phyloP scores from a whole-genome alignment of 257 asterid species.

The Gentiana macrophylla region DNA sequence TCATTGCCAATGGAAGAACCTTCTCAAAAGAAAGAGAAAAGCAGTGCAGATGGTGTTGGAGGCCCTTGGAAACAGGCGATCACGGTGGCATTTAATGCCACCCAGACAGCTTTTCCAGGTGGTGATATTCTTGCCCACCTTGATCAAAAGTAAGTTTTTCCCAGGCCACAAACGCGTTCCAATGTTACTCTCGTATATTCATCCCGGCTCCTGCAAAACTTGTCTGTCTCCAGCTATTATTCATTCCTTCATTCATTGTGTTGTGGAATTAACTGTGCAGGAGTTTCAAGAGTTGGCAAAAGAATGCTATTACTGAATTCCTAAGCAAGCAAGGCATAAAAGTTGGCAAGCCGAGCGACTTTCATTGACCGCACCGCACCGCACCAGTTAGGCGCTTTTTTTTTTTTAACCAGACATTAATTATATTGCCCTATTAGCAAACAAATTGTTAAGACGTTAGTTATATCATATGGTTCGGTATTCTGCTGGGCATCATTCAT shows the following conservation, averaged over 20 bases:
- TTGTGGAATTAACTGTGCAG: constrained; percentile 26
- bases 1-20: constrained; percentile 96
- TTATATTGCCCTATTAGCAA: no score
- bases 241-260: no score
- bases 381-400: no score
- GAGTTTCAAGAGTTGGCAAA: constrained; percentile 97
- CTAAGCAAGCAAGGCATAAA: constrained; percentile 43
- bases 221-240: no score
- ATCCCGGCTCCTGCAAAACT: no score
- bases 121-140: constrained; percentile 85
- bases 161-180: background rate
- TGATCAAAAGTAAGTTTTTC: constrained; percentile 76
- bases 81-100: constrained; percentile 66
- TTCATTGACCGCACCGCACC: constrained; percentile 22
- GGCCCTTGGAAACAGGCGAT: constrained; percentile 93
- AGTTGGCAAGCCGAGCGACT: constrained; percentile 83
- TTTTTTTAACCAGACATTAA: no score
- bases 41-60: constrained; percentile 38
- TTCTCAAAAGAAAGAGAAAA: constrained; percentile 40
- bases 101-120: constrained; percentile 75
- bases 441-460: no score
- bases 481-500: no score
- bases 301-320: constrained; percentile 59
- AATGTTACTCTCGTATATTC: no score
- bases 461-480: no score